A percentile compares a stretch with the other conserved stretches of the same genome.
Evolutionary conservation across 1,139 yeast species (phyloP).

Genomic region (Saccharomyces uvarum): DNA sequence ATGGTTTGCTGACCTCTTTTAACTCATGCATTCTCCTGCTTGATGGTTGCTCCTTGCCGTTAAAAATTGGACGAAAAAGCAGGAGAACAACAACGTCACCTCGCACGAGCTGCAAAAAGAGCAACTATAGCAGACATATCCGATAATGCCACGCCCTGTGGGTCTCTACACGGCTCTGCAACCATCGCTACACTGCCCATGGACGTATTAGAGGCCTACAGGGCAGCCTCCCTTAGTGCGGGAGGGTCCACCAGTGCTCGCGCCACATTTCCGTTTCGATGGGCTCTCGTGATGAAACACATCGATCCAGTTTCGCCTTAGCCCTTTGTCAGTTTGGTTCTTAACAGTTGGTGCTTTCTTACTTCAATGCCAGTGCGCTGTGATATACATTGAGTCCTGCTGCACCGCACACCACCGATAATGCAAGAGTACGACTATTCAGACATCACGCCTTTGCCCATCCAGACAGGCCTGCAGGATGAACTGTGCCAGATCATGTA

Average conservation of each 20-base stretch:
- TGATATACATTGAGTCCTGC: not conserved
- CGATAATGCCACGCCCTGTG: slow-evolving; percentile 1
- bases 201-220: not conserved
- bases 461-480: slow-evolving; percentile 35
- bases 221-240: not conserved
- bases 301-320: not conserved
- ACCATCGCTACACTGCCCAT: not conserved
- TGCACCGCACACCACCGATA: slow-evolving; percentile 4
- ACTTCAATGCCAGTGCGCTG: not conserved
- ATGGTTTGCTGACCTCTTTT: not conserved
- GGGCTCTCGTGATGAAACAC: not conserved
- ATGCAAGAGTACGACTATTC: not conserved
- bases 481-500: slow-evolving; percentile 71
- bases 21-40: not conserved
- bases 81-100: not conserved
- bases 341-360: not conserved
- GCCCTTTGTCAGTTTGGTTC: not conserved
- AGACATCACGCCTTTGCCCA: slow-evolving; percentile 14
- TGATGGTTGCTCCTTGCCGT: not conserved
- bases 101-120: slow-evolving; percentile 6
- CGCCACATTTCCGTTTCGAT: not conserved
- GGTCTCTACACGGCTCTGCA: not conserved
- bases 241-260: not conserved
- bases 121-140: slow-evolving; percentile 14
- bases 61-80: not conserved